Evolutionary conservation across 106 monocot species (phyloP), one percentile per base, ranked within the genome.

Genomic region (Posidonia australis): DNA sequence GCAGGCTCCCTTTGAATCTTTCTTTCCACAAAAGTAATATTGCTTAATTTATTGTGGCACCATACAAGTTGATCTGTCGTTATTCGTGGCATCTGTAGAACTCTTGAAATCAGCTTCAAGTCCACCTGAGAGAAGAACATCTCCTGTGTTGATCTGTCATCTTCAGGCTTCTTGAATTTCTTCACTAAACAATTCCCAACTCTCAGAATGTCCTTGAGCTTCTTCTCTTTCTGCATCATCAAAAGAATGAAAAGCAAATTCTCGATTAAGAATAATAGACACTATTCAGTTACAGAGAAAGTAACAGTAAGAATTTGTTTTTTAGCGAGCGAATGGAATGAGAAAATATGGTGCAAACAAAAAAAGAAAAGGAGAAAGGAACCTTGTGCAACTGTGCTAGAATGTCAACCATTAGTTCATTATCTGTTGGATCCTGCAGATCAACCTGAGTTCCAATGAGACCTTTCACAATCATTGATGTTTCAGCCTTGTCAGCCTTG

Each of bases 61-160:
- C 94, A 94, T 10, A 71, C 70, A 43, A 94, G 68, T 63, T 90
- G 94, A 36, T 94, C 94, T 22, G 73, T 86, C 29, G 86, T 90
- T 19, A 90, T 72, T 59, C 73, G 66, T 17, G 81, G 70, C 90
- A 94, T 84, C 27, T 56, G 74, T 1, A 94, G 69, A 3, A 90
- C 90, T 67, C 84, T 79, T 36, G 89, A 66, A 10, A 94, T 78
- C 74, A 94, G 32, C 60, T 77, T 86, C 62, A 94, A 25, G 77
- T 94, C 94, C 18, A 94, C 70, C 63, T 86, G 90, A 24, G 90
- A 77, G 77, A 94, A 90, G 71, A 90, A 94, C 0, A 86, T 70
- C 32, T 86, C 82, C 61, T 77, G 80, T 41, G 75, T 82, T 47
- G 78, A 72, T 70, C 76, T 54, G 41, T 77, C 74, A 67, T 84